Base-by-base conservation (phyloP, 768 basidiomycete genomes). In the Mycena epipterygia region DNA sequence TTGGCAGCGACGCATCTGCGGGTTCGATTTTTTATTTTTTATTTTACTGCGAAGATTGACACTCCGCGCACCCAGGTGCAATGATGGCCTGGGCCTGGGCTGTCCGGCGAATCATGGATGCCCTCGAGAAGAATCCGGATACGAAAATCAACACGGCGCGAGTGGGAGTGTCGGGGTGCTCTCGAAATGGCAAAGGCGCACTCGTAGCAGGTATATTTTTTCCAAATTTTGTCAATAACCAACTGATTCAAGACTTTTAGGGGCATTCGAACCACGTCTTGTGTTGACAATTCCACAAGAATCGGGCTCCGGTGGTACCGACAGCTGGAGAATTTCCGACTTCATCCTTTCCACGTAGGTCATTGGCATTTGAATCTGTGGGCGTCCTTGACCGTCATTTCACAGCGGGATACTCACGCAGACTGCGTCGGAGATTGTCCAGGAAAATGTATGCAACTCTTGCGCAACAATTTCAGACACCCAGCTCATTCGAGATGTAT, bases 1-100 rank as follows among this genome's bases (percentile, higher is more conserved):
- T 88, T 78, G 89, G 88, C 14, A 78, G 73, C 27, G 76, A 72
- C 62, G 82, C 83, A 52, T 84, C 83, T 48, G 89, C 89, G 0
- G 79, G 71, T 55, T 2, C 30, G 46, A 13, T 5, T 42, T 23
- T 17, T 32, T 23, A 5, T 27, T 12, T 37, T 23, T 3, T 23
- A 6, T 16, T n/a, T n/a, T 21, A 5, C 25, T 19, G 9, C 23
- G 30, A 16, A 1, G 32, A 37, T 16, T 55, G 11, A 46, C 2
- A 30, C 33, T 19, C n/a, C 48, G 41, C 16, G 25, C 12, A 17
- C 42, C 16, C 37, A 68, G 70, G 81, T 49, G 87, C 89, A 12
- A 86, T 89, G 87, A 88, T 83, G 21, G 89, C 89, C 2, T 90
- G 89, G 89, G 86, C 86, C 5, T 90, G 89, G 89, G 89, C 87